Base-by-base conservation (phyloP, 352 stramenopile species). In the Phytophthora macrochlamydospora region DNA sequence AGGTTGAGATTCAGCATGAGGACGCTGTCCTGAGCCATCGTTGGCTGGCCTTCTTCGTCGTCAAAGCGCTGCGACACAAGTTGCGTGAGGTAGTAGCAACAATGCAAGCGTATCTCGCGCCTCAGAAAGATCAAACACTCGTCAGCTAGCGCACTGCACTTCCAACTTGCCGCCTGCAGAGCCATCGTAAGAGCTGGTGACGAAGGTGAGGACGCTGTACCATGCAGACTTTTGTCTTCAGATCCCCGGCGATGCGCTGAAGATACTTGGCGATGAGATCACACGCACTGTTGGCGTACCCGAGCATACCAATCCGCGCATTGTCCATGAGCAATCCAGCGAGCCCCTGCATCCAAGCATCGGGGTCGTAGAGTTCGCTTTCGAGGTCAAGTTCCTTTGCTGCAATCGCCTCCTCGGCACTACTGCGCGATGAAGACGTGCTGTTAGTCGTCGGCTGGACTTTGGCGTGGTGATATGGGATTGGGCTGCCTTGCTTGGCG, bases 61-160 rank as follows among this genome's bases (percentile, higher is more conserved):
- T 92, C 82, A 48, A 85, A 92, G 5, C 79, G 81, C 50, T 89
- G 81, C 2, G 78, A 88, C 5, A 80, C 67, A 46, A 93, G 73
- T 48, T 93, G 85, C n/a, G 80, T 92, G 53, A 93, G 70, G 40
- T 87, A 93, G 52, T 81, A 93, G 57, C 89, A 90, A 56, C 81
- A 90, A 37, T 93, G 85, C 43, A 95, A 60, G 2, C 84, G 81
- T 30, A 92, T 76, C 43, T 95, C 87, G 4, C 85, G 87, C 31
- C 87, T 81, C 43, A 95, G 31, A 51, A 93, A 93, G 28, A 95
- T 75, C 30, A 95, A 75, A 45, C 83, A 93, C 50, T 92, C 84
- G 43, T 92, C 87, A 7, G 83, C 87, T 44, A 93, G 69, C 12
- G 81, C 77, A 37, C 83, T 92, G 58, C 87, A 93, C 35, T 85